Evolutionary conservation across 208 protist genomes (phyloP), one percentile per base, ranked within the genome.

Genomic region (Leishmania tropica): DNA sequence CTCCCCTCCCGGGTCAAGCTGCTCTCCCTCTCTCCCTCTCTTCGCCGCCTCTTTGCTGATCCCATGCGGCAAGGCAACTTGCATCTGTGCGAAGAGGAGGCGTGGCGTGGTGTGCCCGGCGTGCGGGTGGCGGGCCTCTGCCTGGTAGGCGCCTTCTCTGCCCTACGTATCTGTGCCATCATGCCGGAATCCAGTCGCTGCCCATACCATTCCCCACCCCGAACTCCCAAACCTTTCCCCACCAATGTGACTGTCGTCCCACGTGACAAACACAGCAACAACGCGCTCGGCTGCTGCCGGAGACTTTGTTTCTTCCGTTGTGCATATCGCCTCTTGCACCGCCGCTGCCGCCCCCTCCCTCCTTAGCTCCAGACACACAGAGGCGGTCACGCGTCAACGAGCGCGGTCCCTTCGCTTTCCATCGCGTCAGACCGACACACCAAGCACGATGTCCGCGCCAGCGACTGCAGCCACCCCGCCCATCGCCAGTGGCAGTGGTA

Each of bases 381-480:
- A 60, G 15, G 24, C 24, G 28, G 56, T n/a, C 56, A 60, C 51
- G 51, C 51, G 51, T 62, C 56, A 24, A 62, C 56, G 24, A 17
- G 31, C 31, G 15, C 73, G 3, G 19, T 1, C 35, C 51, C 35
- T 15, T 24, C 71, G 47, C 53, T 28, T 6, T 28, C 72, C 45
- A 10, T 10, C 19, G 37, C 21, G 3, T 45, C 54, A 67, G 13
- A 40, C 40, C 15, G 45, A 13, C 21, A 17, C 19, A n/a, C 37
- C 68, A 35, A 73, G 68, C 24, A 21, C 74, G 31, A 78, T 76
- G 72, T 76, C 72, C 17, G 31, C 72, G 45, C 19, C 35, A 51
- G 21, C 24, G 21, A 24, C 19, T 8, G 68, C 37, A 51, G 24
- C 19, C 68, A 31, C 68, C n/a, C 42, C 19, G 42, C 42, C 7